Base-by-base conservation (phyloP, 108 stramenopile genomes). In the Nitzschia palea region DNA sequence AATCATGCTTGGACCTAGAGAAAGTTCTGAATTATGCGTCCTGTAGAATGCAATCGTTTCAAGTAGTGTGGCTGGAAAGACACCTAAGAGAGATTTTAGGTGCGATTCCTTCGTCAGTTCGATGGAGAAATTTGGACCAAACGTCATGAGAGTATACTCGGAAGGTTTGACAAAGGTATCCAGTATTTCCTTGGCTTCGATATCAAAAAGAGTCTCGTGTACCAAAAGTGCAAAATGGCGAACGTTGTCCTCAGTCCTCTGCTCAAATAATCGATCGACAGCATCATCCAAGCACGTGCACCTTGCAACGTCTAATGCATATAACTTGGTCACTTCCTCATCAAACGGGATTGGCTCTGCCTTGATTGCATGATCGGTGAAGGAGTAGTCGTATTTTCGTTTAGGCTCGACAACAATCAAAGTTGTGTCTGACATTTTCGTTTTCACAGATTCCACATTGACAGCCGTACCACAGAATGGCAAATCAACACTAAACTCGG, bases 401-500 rank as follows among this genome's bases (percentile, higher is more conserved):
- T 40, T 28, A 5, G 57, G 48, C 31, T 77, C 68, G 17, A 71
- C 27, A 2, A 67, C 25, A 4, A 77, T 32, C 32, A 71, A 51
- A 25, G 51, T 62, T 42, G 56, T 70, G 35, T 65, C 60, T 55
- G 59, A 18, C 15, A 77, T n/a, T 6, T 40, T 43, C 1, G 51
- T 45, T 43, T 28, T 30, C 23, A 71, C 37, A 9, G 15, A 27
- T 14, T 55, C 20, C 23, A 65, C 44, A 26, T 71, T 70, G 4
- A 65, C 45, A 26, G 28, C 20, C 1, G 29, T 37, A 14, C 65
- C 74, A 5, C 35, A 29, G 30, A 76, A 60, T 4, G 82, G 82
- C 57, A 83, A 52, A 35, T 79, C 75, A n/a, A 83, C 82, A 18
- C 63, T 59, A 50, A 84, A 84, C 43, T 69, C 61, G 1, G 84